Evolutionary conservation across 305 asterid species (phyloP).

Genomic region (Fraxinus nigra): DNA sequence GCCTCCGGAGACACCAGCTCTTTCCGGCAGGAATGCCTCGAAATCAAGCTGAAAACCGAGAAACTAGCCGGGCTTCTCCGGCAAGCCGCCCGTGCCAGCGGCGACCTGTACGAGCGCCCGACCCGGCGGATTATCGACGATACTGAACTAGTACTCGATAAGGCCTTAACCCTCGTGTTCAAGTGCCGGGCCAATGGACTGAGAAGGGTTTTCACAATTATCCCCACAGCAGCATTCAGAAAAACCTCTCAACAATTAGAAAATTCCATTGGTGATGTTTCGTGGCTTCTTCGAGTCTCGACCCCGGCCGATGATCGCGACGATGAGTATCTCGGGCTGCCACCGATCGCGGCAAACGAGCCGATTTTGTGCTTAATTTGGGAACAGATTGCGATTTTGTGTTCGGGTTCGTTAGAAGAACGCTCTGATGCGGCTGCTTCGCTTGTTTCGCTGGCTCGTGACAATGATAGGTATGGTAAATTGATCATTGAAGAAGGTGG

Average conservation of each 20-base stretch:
- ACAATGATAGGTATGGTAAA: conserved; percentile 43
- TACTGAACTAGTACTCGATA: conserved; percentile 50
- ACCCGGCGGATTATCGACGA: conserved; percentile 61
- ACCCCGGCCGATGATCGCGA: conserved; percentile 53
- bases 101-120: conserved; percentile 63
- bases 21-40: conserved; percentile 40
- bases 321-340: conserved; percentile 49
- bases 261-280: conserved; percentile 57
- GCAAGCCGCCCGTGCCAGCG: conserved; percentile 58
- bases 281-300: conserved; percentile 64
- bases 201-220: conserved; percentile 47
- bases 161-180: conserved; percentile 43
- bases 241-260: conserved; percentile 49
- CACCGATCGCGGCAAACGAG: conserved; percentile 60
- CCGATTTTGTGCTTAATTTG: conserved; percentile 58
- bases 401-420: conserved; percentile 46
- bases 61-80: conserved; percentile 54
- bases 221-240: conserved; percentile 43
- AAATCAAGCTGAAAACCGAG: conserved; percentile 44
- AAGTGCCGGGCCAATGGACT: conserved; percentile 53
- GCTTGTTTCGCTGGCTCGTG: conserved; percentile 43
- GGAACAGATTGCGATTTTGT: conserved; percentile 55
- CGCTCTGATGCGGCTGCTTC: conserved; percentile 57
- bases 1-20: conserved; percentile 38
- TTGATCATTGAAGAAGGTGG: conserved; percentile 56